Conservation (phyloP, 805 yeast species). For the Metschnikowia kofuensis region DNA sequence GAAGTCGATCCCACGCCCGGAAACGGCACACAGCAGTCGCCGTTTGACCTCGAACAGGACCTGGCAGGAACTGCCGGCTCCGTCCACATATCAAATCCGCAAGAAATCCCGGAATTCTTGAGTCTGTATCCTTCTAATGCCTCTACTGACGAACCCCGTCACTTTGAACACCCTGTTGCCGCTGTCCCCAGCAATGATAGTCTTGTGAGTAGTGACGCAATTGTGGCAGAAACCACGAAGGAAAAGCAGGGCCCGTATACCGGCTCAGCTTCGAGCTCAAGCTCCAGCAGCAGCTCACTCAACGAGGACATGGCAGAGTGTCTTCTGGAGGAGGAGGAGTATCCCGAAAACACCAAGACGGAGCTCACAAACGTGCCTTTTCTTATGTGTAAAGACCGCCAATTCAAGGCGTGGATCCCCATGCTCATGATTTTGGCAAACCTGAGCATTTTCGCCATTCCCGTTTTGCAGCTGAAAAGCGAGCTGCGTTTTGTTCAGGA, state of each 20-base stretch:
- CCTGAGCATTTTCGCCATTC: constrained; percentile 30
- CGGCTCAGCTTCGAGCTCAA: neutral
- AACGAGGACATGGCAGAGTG: constrained; percentile 3
- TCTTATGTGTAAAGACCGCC: constrained; percentile 5
- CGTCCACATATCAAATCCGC: constrained; percentile 27
- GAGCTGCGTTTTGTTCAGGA: constrained; percentile 15
- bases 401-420: constrained; percentile 34
- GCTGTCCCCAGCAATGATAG: constrained; percentile 6
- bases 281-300: constrained; percentile 3
- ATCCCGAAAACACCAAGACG: constrained; percentile 13
- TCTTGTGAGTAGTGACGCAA: constrained; percentile 2
- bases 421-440: constrained; percentile 38
- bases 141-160: constrained; percentile 7
- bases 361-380: constrained; percentile 13
- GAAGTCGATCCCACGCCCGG: constrained; percentile 14
- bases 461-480: constrained; percentile 19
- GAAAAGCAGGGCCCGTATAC: neutral
- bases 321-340: neutral
- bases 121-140: constrained; percentile 7
- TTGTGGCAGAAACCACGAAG: constrained; percentile 2
- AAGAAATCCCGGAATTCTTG: constrained; percentile 30
- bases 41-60: constrained; percentile 6
- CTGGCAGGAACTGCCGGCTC: constrained; percentile 8
- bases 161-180: constrained; percentile 4
- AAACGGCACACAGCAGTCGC: constrained; percentile 12